These are phyloP conservation scores for Pholiota conissans DNA, from an alignment of 768 basidiomycete genomes.

Conservation along the genomic window DNA sequence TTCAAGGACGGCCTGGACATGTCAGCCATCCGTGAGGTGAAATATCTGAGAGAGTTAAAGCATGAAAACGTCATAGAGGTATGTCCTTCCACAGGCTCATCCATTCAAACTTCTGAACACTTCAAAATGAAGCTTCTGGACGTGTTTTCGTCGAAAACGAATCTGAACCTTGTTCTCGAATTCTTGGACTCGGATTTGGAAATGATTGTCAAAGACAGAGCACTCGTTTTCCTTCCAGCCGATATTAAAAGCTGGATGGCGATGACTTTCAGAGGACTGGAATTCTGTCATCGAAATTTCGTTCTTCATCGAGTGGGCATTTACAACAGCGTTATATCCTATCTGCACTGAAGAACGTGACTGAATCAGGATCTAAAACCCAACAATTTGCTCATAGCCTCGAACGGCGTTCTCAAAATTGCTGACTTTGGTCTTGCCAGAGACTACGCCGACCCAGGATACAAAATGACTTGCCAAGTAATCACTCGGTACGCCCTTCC, in stretches of 20 bases:
- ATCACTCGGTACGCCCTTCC: conserved; percentile 77
- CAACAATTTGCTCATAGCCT: conserved; percentile 93
- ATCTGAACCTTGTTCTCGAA: conserved; percentile 95
- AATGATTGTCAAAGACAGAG: conserved; percentile 92
- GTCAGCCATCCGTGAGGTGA: conserved; percentile 98
- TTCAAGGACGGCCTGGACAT: conserved; percentile 99
- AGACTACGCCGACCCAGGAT: conserved; percentile 92
- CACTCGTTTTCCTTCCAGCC: conserved; percentile 88
- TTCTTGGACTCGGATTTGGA: conserved; percentile 96
- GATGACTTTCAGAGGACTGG: conserved; percentile 97
- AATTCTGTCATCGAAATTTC: conserved; percentile 95
- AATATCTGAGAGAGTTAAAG: conserved; percentile 89
- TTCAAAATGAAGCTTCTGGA: conserved; percentile 72
- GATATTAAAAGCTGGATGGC: conserved; percentile 99
- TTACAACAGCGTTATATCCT: not conserved
- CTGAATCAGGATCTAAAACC: conserved; percentile 87
- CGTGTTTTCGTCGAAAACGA: conserved; percentile 95
- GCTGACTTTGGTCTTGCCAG: conserved; percentile 99
- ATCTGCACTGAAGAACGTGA: not conserved
- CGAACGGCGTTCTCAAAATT: conserved; percentile 90
- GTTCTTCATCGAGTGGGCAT: conserved; percentile 83
- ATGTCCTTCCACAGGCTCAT: conserved; percentile 12
- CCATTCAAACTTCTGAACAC: not conserved
- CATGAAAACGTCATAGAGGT: conserved; percentile 97
- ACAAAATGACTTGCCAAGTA: conserved; percentile 98